A percentile compares a stretch with the other conserved stretches of the same genome.
Evolutionary conservation across 2,329 filamentous ascomycete genomes (phyloP).

Genomic region (Endoconidiophora polonica): DNA sequence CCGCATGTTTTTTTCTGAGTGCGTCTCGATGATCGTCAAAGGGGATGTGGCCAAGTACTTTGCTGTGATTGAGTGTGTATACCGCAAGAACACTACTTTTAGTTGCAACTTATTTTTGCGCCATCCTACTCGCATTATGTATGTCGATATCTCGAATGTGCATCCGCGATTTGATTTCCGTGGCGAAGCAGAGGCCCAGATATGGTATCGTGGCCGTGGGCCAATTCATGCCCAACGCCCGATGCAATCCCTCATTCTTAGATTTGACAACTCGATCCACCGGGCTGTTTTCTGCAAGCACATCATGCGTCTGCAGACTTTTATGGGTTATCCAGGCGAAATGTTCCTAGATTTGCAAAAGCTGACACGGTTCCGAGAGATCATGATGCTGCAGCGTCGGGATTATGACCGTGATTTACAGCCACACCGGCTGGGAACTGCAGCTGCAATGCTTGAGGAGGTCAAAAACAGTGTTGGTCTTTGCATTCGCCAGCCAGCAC

Average conservation of each 20-base stretch:
- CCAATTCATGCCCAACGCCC: neutral
- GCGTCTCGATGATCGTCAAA: neutral
- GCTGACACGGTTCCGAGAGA: neutral
- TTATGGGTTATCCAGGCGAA: no score
- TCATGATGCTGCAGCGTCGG: neutral
- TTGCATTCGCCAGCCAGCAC: no score
- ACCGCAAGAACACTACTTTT: neutral
- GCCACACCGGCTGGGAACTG: no score
- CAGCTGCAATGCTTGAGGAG: no score
- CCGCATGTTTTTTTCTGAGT: slow-evolving; percentile 6
- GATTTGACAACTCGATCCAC: neutral
- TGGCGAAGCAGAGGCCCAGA: neutral
- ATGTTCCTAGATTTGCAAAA: no score
- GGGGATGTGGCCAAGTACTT: slow-evolving; percentile 1
- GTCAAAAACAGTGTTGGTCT: no score
- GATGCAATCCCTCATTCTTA: neutral
- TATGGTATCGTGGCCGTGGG: slow-evolving; percentile 1
- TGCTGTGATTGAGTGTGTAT: slow-evolving; percentile 5
- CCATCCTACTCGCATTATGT: slow-evolving; percentile 7
- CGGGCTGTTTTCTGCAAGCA: neutral
- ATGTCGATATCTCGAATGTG: slow-evolving; percentile 2
- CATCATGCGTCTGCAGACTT: no score
- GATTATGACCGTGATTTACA: no score
- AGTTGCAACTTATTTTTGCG: slow-evolving; percentile 6
- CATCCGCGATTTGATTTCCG: neutral